phyloP scores from a whole-genome alignment of 1,284 basidiomycete genomes.

The Cutaneotrichosporon curvatum region DNA sequence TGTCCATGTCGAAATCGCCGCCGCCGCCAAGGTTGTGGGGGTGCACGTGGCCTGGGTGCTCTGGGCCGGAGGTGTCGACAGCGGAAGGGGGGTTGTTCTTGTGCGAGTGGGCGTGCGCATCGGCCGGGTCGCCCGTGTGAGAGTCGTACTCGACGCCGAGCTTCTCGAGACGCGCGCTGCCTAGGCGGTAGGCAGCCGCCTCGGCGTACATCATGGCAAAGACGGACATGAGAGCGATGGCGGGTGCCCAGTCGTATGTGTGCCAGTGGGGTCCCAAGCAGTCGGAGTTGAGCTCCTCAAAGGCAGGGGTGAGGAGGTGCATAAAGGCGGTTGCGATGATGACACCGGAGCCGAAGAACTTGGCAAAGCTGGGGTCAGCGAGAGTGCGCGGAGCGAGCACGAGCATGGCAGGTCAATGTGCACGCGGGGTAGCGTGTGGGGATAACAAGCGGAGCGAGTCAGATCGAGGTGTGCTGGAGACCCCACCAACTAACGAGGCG shows the following conservation, averaged over 20 bases:
- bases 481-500: no score
- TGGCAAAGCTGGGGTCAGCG: conserved; percentile 59
- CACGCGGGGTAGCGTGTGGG: no score
- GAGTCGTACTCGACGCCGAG: conserved; percentile 38
- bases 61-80: conserved; percentile 27
- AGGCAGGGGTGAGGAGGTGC: conserved; percentile 69
- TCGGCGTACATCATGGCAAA: conserved; percentile 80
- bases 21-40: conserved; percentile 14
- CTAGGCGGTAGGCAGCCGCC: conserved; percentile 66
- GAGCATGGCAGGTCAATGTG: no score
- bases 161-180: conserved; percentile 38
- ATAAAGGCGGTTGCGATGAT: conserved; percentile 91
- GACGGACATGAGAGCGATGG: conserved; percentile 68
- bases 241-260: conserved; percentile 71
- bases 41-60: conserved; percentile 19
- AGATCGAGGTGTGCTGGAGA: no score
- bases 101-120: conserved; percentile 59
- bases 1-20: conserved; percentile 8
- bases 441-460: no score
- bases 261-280: conserved; percentile 69
- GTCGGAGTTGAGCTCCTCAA: conserved; percentile 60
- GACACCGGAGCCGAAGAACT: conserved; percentile 92
- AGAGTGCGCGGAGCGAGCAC: no score
- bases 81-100: conserved; percentile 52
- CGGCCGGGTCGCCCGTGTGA: conserved; percentile 53